Percentiles rank a stretch among this genome's conserved stretches.
phyloP scores from a whole-genome alignment of 768 basidiomycete species.

The Calocybe cyanea region DNA sequence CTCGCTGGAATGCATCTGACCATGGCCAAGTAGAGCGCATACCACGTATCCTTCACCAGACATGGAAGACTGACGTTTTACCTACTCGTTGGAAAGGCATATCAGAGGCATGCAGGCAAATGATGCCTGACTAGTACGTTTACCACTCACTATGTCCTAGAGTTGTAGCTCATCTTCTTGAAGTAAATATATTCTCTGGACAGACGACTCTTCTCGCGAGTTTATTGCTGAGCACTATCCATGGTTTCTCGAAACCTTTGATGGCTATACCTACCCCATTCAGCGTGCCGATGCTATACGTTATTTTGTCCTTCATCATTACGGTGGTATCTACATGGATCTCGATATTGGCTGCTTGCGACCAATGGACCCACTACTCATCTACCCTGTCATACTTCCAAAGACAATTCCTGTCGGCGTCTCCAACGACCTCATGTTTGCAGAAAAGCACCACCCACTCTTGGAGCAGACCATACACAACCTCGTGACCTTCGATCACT shows the following conservation, averaged over 20 bases:
- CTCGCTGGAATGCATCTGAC: conserved; percentile 61
- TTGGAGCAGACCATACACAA: conserved; percentile 92
- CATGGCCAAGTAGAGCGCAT: conserved; percentile 69
- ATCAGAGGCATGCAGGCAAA: conserved; percentile 80
- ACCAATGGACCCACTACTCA: conserved; percentile 80
- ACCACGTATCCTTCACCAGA: conserved; percentile 94
- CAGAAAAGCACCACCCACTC: conserved; percentile 82
- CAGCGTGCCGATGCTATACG: conserved; percentile 97
- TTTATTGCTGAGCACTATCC: conserved; percentile 88
- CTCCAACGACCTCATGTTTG: conserved; percentile 95
- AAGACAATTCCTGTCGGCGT: conserved; percentile 97
- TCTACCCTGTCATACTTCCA: conserved; percentile 86
- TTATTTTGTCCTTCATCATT: conserved; percentile 95
- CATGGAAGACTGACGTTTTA: conserved; percentile 91
- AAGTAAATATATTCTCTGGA: conserved; percentile 98
- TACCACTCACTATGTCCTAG: conserved; percentile 7
- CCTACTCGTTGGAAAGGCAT: conserved; percentile 78
- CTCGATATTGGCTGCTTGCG: conserved; percentile 93
- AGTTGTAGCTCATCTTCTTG: conserved; percentile 12
- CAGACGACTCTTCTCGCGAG: conserved; percentile 82
- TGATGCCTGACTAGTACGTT: conserved; percentile 96
- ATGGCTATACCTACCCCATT: conserved; percentile 86
- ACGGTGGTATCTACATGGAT: conserved; percentile 94
- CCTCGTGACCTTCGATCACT: conserved; percentile 87
- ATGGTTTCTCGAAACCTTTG: conserved; percentile 93